Evolutionary conservation across 2,329 filamentous ascomycete genomes (phyloP), one percentile per base, ranked within the genome.

Genomic region (Talaromyces verruculosus): DNA sequence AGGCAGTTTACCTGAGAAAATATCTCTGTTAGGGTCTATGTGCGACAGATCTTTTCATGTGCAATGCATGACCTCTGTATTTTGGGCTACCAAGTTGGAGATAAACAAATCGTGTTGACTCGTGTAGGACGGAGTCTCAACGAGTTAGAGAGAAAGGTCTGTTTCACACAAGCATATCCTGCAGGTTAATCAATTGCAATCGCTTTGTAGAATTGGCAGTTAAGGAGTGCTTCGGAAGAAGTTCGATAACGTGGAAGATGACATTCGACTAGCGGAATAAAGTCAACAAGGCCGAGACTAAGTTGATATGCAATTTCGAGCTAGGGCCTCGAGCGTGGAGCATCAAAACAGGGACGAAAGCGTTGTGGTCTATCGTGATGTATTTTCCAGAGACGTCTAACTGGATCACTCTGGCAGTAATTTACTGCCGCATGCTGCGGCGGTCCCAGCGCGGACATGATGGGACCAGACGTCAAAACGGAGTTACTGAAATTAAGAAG

Each of bases 331-430:
- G 47, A 55, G 6, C 22, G 25, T 55, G 22, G 61, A 53, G 47
- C 61, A 63, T 63, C 47, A 55, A 63, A 63, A 63, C 61, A 63
- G 22, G 49, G 62, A 64, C 62, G 62, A 64, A 64, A 45, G 62
- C 62, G 62, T 58, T 57, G 37, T 45, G 61, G 17, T 64, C 41
- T 37, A 51, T 58, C 25, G 49, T 45, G 49, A 11, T 25, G 39
- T 33, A 49, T 35, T 64, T 57, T 43, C 61, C 33, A 62, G 19
- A 39, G 19, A 22, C 33, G 30, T 17, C 59, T 51, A 28, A 37
- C 35, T 37, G 35, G 60, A 30, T 30, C 47, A 53, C n/a, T 51
- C 25, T 28, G 35, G 49, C 6, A 30, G 25, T 41, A 45, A 57
- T 13, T 25, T 28, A 63, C 28, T 13, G 51, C 61, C 61, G 61